Evolutionary conservation across 306 rosid species (phyloP), one percentile per base, ranked within the genome.

Genomic region (Sesbania bispinosa): DNA sequence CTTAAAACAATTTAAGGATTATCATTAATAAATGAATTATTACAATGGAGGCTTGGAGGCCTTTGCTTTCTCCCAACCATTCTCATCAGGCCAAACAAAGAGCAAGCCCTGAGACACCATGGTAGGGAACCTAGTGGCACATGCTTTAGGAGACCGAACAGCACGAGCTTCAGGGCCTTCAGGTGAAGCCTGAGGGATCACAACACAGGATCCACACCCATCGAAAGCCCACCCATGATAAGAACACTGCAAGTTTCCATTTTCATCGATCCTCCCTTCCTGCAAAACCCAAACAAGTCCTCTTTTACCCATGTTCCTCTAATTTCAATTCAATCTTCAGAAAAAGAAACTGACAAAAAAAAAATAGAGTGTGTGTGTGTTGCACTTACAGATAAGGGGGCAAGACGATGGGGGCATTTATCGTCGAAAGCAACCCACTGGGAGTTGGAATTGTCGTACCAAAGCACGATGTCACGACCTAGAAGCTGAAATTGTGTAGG

Each of bases 81-180:
- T 90, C 80, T 90, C 94, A 82, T 94, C 97, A 0, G 98, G 98
- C 98, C 98, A 94, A 66, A 94, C 98, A 69, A 90, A 94, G 79
- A 94, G 97, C 71, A 94, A 74, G 33, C 98, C 98, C 83, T 94
- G 98, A 78, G 98, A 94, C 61, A 84, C 95, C 81, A 81, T 35
- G 7, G 94, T 87, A 27, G 97, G 98, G 75, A 90, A 86, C 83
- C 88, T 86, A 0, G 85, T 89, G 2, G 76, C 97, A 68, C 97
- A 89, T 10, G 98, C 97, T 87, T 88, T 87, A 6, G 95, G 89
- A 48, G 97, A 90, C 38, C 38, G 21, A 62, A 87, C 2, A 30
- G 98, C 98, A 36, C 98, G 89, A 63, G 98, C 85, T 70, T 94
- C 98, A 0, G 97, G 96, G 4, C 98, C 98, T 84, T 87, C 89